phyloP scores from a whole-genome alignment of 768 basidiomycete genomes.

The Leccinum barrowsii region DNA sequence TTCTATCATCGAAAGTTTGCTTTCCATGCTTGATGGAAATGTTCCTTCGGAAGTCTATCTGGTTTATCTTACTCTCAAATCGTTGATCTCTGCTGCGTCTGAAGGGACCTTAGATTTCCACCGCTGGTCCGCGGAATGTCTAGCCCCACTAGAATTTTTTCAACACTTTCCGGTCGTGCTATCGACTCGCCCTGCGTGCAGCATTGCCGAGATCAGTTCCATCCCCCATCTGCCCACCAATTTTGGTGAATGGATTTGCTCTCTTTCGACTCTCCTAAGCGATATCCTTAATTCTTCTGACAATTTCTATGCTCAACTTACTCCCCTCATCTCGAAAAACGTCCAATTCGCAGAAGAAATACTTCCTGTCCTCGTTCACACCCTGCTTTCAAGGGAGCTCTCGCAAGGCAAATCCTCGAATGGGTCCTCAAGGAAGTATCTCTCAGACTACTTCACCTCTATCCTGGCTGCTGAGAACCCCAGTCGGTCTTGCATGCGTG shows the following conservation, averaged over 20 bases:
- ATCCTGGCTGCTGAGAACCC: slow-evolving; percentile 25
- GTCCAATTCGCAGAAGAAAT: slow-evolving; percentile 58
- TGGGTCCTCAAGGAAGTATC: slow-evolving; percentile 14
- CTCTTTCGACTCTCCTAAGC: slow-evolving; percentile 53
- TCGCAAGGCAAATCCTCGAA: slow-evolving; percentile 4
- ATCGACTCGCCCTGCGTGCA: slow-evolving; percentile 28
- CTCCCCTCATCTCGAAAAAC: slow-evolving; percentile 53
- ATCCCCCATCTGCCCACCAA: slow-evolving; percentile 39
- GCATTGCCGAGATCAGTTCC: slow-evolving; percentile 37
- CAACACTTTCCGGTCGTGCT: slow-evolving; percentile 41
- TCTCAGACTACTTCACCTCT: slow-evolving; percentile 24
- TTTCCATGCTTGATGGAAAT: slow-evolving; percentile 56
- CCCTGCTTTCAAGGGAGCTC: slow-evolving; percentile 43
- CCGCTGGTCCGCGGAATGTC: slow-evolving; percentile 39
- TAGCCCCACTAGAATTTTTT: slow-evolving; percentile 47
- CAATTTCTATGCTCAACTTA: slow-evolving; percentile 67
- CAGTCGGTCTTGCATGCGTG: slow-evolving; percentile 45
- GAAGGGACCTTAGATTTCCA: slow-evolving; percentile 28
- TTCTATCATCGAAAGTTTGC: slow-evolving; percentile 49
- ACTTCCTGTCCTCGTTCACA: slow-evolving; percentile 75
- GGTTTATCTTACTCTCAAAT: slow-evolving; percentile 66
- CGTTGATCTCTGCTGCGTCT: slow-evolving; percentile 42
- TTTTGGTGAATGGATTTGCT: slow-evolving; percentile 62
- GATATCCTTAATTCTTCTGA: slow-evolving; percentile 53
- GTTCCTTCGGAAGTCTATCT: slow-evolving; percentile 46